Evolutionary conservation across 768 basidiomycete species (phyloP), one percentile per base, ranked within the genome.

Genomic region (Suillus alpinus): DNA sequence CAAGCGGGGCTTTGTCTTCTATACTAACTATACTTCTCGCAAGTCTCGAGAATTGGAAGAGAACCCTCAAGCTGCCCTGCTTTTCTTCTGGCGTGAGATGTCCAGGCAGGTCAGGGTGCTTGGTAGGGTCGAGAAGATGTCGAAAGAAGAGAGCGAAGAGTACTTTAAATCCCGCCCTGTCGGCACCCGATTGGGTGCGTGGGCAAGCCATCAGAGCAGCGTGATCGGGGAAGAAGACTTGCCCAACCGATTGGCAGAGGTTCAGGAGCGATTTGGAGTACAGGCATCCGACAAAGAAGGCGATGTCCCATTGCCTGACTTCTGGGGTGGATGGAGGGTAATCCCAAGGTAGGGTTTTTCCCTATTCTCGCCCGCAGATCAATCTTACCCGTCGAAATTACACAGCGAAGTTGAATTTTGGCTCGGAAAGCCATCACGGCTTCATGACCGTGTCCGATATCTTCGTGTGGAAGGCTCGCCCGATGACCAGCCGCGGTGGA

Each of bases 241-340:
- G 4, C 77, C 81, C 53, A 77, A 77, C 26, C 81, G 88, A 43
- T 75, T 95, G 16, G 76, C 86, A 61, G 78, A 79, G 69, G 68
- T 89, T 23, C 77, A 83, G 69, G 76, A 82, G 51, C 80, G 80
- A 39, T 94, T 92, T 68, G 79, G 78, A 18, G 77, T 80, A 18
- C 76, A 76, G 6, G 76, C 75, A 39, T 71, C 71, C 32, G 77
- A 81, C 1, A 78, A 71, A 12, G 64, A 58, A 20, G 63, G 16
- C 13, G 78, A 86, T 32, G 79, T 97, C 13, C 89, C 91, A 0
- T 78, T 88, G 51, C 96, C 96, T 3, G 87, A 92, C 8, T 93
- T 92, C 73, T 98, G 96, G 96, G 96, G 96, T 62, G 96, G 96
- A 4, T 97, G 94, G 91, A 82, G 96, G 66, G 82, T 98, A 37